Evolutionary conservation across 1,284 basidiomycete genomes (phyloP).

Genomic region (Boletus mariae): DNA sequence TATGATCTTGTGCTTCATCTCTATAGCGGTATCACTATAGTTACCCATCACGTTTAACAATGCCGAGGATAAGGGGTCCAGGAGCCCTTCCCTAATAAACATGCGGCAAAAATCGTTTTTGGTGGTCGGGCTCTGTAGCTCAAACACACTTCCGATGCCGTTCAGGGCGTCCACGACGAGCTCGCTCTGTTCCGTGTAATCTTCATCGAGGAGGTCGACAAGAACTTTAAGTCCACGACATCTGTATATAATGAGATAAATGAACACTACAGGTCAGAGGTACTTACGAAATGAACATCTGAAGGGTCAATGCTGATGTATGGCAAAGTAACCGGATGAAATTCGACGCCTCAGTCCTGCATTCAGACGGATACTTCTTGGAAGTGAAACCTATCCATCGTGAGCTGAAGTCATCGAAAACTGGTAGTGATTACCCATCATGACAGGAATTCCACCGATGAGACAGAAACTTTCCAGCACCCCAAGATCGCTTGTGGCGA

Average conservation of each 20-base stretch:
- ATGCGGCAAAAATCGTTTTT: constrained; percentile 98
- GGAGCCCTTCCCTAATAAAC: constrained; percentile 92
- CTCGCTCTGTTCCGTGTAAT: constrained; percentile 85
- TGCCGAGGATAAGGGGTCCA: constrained; percentile 90
- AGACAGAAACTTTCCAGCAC: constrained; percentile 94
- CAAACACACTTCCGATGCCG: constrained; percentile 93
- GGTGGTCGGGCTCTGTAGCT: constrained; percentile 91
- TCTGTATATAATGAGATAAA: constrained; percentile 38
- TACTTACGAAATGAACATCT: constrained; percentile 95
- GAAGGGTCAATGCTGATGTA: constrained; percentile 87
- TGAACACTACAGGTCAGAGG: neutral
- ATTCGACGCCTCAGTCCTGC: constrained; percentile 90
- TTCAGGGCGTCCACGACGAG: constrained; percentile 94
- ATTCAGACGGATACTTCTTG: constrained; percentile 91
- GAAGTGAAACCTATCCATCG: constrained; percentile 73
- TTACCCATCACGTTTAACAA: constrained; percentile 84
- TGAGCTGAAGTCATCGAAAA: constrained; percentile 3
- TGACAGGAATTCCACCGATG: constrained; percentile 89
- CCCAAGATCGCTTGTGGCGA: constrained; percentile 82
- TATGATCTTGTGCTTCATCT: constrained; percentile 86
- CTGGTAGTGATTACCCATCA: constrained; percentile 64
- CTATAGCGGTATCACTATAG: constrained; percentile 60
- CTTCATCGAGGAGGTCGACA: constrained; percentile 94
- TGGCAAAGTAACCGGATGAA: constrained; percentile 93
- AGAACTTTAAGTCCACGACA: constrained; percentile 92